Evolutionary conservation across 2,329 filamentous ascomycete species (phyloP).

Genomic region (Paradendryphiella salina): DNA sequence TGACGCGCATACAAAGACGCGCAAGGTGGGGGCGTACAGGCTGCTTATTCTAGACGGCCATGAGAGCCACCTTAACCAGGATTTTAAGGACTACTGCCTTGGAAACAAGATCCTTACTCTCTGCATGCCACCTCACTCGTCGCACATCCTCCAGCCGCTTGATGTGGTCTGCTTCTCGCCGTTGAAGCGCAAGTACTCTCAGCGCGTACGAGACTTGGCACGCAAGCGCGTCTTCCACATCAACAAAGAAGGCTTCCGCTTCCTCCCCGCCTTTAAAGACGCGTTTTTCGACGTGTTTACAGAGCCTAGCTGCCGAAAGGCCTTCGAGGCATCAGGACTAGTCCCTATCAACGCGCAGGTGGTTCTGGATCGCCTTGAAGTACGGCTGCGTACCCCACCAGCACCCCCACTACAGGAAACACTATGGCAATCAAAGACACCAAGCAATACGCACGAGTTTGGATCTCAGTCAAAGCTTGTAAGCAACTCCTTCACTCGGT

Average conservation of each 20-base stretch:
- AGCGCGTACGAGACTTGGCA: background rate
- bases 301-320: too few relatives aligned
- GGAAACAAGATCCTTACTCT: too few relatives aligned
- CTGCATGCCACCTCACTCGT: background rate
- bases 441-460: background rate
- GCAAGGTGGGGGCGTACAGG: constrained; percentile 8
- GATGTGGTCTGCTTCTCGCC: constrained; percentile 14
- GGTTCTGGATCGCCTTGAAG: background rate
- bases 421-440: background rate
- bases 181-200: background rate
- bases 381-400: background rate
- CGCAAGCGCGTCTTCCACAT: background rate
- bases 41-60: constrained; percentile 22
- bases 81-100: background rate
- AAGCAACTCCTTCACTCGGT: background rate
- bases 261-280: constrained; percentile 27
- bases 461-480: background rate
- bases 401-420: background rate
- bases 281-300: background rate
- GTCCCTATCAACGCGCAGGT: too few relatives aligned
- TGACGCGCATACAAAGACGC: constrained; percentile 14
- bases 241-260: constrained; percentile 3
- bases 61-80: constrained; percentile 3
- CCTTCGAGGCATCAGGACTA: too few relatives aligned
- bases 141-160: constrained; percentile 22